Evolutionary conservation across 352 stramenopile species (phyloP), one percentile per base, ranked within the genome.

Genomic region (Pythium chondricola): DNA sequence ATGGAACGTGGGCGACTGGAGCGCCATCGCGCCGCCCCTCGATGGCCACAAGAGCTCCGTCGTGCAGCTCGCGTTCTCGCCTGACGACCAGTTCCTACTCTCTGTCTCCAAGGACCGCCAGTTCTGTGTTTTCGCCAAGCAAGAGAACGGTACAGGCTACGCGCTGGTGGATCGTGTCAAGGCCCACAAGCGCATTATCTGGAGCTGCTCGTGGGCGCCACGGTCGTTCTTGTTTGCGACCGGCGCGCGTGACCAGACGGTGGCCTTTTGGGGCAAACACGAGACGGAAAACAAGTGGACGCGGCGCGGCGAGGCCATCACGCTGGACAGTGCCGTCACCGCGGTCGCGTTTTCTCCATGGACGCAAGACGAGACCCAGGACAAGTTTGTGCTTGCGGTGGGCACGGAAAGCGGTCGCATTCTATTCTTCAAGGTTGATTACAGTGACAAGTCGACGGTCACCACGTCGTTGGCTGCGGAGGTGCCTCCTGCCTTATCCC

Each of bases 141-240:
- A 56, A 8, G 11, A 32, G 10, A 43, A n/a, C 16, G 60, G 62
- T 16, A 48, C 41, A 1, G 56, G 59, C 14, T 92, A 71, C 45
- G 38, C 37, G 9, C 62, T 88, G 8, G 36, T 61, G 6, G 48
- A 74, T n/a, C 64, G 59, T 7, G 52, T 79, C 29, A 89, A 85
- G 58, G 73, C 74, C 11, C 80, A 92, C 53, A 75, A 83, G 40
- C 71, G 80, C 6, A 92, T 88, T 30, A 83, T 92, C 36, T 92
- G 80, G 80, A 85, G 67, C 45, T 89, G 77, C 35, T 74, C 72
- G 16, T 92, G 80, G 80, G 53, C 75, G 4, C 71, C 75, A 4
- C 69, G 88, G 52, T 82, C 74, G 11, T 43, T 33, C 5, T 35
- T 81, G 20, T 83, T 92, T 39, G 73, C 38, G 8, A 71, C 83